Evolutionary conservation across 2,329 filamentous ascomycete species (phyloP).

Genomic region (Beauveria varroae): DNA sequence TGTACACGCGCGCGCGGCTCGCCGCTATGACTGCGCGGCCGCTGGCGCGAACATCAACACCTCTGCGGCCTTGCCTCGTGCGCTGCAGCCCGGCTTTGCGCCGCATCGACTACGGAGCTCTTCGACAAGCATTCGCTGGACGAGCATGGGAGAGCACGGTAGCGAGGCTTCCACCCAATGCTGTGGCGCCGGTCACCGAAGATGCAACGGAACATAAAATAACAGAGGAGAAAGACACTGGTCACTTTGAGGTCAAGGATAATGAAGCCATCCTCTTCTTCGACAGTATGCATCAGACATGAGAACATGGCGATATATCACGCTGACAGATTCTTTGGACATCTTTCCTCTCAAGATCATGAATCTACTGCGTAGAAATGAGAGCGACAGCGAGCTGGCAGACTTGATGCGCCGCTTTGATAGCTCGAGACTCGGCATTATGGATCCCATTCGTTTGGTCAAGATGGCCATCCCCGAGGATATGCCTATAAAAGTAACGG

Average conservation of each 20-base stretch:
- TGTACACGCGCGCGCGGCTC: background rate
- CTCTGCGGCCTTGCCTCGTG: background rate
- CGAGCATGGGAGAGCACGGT: constrained; percentile 16
- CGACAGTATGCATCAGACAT: constrained; percentile 56
- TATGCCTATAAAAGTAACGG: constrained; percentile 61
- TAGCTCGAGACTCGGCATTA: constrained; percentile 38
- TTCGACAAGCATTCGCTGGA: background rate
- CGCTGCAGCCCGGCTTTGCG: background rate
- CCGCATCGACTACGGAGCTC: background rate
- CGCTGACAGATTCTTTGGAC: constrained; percentile 39
- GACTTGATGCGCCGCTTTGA: constrained; percentile 46
- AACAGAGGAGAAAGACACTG: constrained; percentile 58
- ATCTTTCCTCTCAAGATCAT: constrained; percentile 73
- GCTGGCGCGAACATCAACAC: constrained; percentile 1
- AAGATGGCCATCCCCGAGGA: constrained; percentile 56
- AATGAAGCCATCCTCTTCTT: constrained; percentile 86
- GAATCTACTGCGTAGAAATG: constrained; percentile 38
- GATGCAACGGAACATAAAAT: constrained; percentile 16
- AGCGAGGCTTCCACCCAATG: constrained; percentile 5
- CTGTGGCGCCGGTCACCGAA: background rate
- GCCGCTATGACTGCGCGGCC: constrained; percentile 6
- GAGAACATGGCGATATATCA: constrained; percentile 1
- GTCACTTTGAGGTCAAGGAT: constrained; percentile 69
- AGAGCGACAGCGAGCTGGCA: constrained; percentile 40
- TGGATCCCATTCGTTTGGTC: constrained; percentile 47